Base-by-base conservation (phyloP, 2,329 filamentous ascomycete genomes). In the Diaporthe nobilis region DNA sequence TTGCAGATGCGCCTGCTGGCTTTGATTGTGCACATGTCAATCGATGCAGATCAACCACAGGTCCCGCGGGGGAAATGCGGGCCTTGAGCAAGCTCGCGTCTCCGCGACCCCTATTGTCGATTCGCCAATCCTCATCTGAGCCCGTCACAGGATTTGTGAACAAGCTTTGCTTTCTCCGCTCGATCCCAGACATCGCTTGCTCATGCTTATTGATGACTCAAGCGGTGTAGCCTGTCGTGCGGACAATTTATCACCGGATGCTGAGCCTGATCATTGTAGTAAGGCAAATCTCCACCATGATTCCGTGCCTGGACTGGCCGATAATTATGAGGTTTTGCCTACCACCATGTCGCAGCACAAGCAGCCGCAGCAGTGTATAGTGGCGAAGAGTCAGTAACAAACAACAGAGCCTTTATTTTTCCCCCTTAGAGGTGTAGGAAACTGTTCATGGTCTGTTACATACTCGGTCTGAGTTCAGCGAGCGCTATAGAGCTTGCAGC, bases 61-160 rank as follows among this genome's bases (percentile, higher is more conserved):
- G 37, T 58, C 53, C 17, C 25, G 42, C 68, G 34, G 53, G 28
- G 7, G 42, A 58, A 22, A 39, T 61, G 9, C 37, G 37, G 51
- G 31, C 15, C 20, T 51, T 15, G 53, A 25, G 34, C 53, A 47
- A 28, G 53, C 68, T 58, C 20, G 28, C 17, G 3, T 47, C 39
- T 58, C 39, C n/a, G 53, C 39, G 28, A 10, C 53, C 68, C 39
- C 39, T 71, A n/a, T 34, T 71, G 3, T 22, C n/a, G 31, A 6
- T 25, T 49, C 25, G 53, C 68, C 3, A 5, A 71, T 60, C 68
- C 37, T 71, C 39, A 71, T 71, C 53, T 60, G 25, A 31, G 44
- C 20, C 22, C n/a, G 47, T 58, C 39, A 9, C 22, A 10, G 20
- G 34, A n/a, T 44, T 4, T 20, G 2, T 17, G 5, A 34, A 5